Evolutionary conservation across 2,329 filamentous ascomycete species (phyloP), one percentile per base, ranked within the genome.

Genomic region (Fonsecaea pedrosoi): DNA sequence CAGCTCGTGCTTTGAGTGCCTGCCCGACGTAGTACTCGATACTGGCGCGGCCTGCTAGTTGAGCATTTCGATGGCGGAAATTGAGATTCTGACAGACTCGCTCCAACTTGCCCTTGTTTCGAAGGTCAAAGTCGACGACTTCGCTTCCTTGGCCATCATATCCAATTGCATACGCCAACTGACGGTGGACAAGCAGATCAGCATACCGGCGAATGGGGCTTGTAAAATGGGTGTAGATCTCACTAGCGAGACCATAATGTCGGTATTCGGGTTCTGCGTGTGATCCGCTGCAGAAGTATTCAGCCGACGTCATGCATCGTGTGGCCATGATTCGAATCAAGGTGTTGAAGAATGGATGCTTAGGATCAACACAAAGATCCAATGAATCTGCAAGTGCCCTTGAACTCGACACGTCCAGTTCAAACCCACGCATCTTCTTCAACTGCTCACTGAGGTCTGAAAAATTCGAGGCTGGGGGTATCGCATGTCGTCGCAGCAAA

Each of bases 221-320:
- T 0, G 95, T 99, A 81, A 99, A 99, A 79, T 99, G 95, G 1
- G 95, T 99, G 82, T 99, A 99, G 77, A 99, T 99, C 75, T 96
- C 92, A 3, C 91, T 93, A 0, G 96, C 96, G 40, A 99, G 89
- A 72, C 95, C 95, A 79, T 99, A 99, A 81, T 99, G 96, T 60
- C 92, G 88, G 85, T 97, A 99, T 77, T 98, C 95, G 0, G 92
- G 90, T 77, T 95, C 94, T 0, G 94, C 88, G 77, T 97, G 93
- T 6, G 93, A 94, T 67, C 95, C 95, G 0, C 94, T 92, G 81
- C 92, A 95, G 81, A 99, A 99, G 81, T 99, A 99, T 80, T 99
- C 95, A 69, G 95, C 95, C 62, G 92, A 95, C 85, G 97, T 97
- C 95, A 99, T 99, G 86, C 95, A 99, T 25, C 95, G 90, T 8